Base-by-base conservation (phyloP, 225 moss, liverwort and hornwort genomes). In the Physcomitrium patens region DNA sequence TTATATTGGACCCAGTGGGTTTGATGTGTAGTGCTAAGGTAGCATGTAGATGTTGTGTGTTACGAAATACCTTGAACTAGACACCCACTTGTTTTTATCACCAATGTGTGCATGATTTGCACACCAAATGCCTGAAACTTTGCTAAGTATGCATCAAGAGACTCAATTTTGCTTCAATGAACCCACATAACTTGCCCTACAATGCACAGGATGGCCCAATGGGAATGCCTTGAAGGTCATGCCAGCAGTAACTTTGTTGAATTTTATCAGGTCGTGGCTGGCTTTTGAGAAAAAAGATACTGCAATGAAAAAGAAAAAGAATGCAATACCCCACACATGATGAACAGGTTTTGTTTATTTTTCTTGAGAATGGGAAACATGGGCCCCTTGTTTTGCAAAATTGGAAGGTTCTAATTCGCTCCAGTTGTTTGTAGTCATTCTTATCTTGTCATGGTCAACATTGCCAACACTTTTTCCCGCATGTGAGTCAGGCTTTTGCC, bases 181-280 rank as follows among this genome's bases (percentile, higher is more conserved):
- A 14, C 64, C 80, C 67, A 50, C 66, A 77, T 80, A 60, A 80
- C 64, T 73, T 77, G 71, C 67, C 78, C 73, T 23, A 61, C 28
- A 70, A 68, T 77, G 74, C 7, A 44, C 55, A 11, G 17, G 65
- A 44, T 67, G 49, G 77, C 66, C 73, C 84, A 51, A 0, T 26
- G 0, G 2, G 72, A 75, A 67, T 16, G 37, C 59, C 28, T 16
- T 48, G 46, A 53, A 56, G 66, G 61, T 37, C 31, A 37, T 7
- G 63, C 51, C 72, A 14, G 28, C 18, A 24, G 53, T 69, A 78
- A 70, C 18, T 69, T 56, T 37, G 31, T 37, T 37, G 31, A 37
- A 37, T 37, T 37, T 37, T 37, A 37, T 37, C 31, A 37, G 1
- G 31, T 37, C 31, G 5, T 37, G 31, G 31, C 31, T 37, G 31